These are phyloP conservation scores for Bigelowiella natans DNA, from an alignment of 78 protist genomes.

Conservation along the genomic window DNA sequence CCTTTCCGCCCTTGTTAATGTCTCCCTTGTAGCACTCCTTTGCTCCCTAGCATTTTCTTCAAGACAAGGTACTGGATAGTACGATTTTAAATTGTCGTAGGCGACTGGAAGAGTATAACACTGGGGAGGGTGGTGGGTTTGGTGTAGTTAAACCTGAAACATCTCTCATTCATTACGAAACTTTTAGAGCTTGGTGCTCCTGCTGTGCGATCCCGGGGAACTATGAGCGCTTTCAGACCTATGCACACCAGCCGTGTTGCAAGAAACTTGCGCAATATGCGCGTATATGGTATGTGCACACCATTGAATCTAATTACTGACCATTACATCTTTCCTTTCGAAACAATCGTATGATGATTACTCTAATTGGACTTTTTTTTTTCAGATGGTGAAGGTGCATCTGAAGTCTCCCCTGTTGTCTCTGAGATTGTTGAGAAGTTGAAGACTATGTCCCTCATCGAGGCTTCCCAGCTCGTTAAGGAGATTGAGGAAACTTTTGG, in stretches of 20 bases:
- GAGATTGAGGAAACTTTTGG: conserved; percentile 23
- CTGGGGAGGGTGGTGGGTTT: neutral
- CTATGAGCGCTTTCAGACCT: neutral
- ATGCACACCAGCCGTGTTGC: neutral
- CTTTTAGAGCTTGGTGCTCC: neutral
- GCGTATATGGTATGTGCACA: neutral
- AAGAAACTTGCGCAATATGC: neutral
- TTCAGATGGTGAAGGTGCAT: neutral
- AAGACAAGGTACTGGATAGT: neutral
- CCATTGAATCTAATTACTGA: neutral
- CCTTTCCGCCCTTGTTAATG: neutral
- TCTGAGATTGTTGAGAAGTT: conserved; percentile 10
- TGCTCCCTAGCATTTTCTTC: neutral
- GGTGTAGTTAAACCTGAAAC: neutral
- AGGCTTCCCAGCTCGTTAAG: conserved; percentile 27
- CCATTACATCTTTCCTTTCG: neutral
- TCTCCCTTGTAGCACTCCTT: neutral
- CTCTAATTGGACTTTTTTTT: neutral
- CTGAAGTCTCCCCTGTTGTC: neutral
- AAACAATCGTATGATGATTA: neutral
- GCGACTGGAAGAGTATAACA: neutral
- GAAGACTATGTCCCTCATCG: conserved; percentile 19
- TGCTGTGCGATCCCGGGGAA: neutral
- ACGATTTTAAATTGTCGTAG: neutral
- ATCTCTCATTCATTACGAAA: too few relatives aligned